Conservation (phyloP, 768 basidiomycete species). For the Cystofilobasidium ferigula region DNA sequence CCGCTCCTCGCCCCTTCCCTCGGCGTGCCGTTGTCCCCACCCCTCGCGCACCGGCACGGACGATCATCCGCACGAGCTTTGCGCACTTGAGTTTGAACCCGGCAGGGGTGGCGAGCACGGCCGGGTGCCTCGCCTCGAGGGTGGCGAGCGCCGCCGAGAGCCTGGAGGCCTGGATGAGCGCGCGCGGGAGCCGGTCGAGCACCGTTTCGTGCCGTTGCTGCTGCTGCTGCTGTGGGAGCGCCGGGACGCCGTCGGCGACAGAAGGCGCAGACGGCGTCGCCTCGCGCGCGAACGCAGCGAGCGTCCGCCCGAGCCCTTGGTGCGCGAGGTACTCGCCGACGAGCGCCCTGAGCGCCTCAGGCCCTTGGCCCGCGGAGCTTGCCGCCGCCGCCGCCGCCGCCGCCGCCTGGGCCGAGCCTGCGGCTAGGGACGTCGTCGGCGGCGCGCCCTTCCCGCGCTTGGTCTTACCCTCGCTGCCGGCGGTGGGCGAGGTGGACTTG, state of each 20-base stretch:
- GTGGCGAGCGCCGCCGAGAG: neutral
- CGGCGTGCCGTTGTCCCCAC: neutral
- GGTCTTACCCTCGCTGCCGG: too few relatives aligned
- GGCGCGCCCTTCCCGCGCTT: too few relatives aligned
- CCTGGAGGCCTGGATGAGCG: neutral
- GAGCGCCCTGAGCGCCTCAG: conserved; percentile 8
- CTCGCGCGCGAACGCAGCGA: neutral
- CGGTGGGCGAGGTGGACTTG: too few relatives aligned
- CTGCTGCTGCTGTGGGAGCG: too few relatives aligned
- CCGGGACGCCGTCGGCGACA: neutral
- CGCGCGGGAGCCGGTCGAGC: neutral
- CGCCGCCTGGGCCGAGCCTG: neutral
- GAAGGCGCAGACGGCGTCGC: neutral
- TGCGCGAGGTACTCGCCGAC: conserved; percentile 12
- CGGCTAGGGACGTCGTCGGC: too few relatives aligned
- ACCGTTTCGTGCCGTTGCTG: too few relatives aligned
- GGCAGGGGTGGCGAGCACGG: neutral
- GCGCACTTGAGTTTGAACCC: neutral
- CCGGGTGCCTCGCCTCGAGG: neutral
- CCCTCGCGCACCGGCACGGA: neutral
- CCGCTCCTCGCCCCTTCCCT: neutral
- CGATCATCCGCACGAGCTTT: neutral
- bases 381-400: neutral
- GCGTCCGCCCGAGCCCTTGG: conserved; percentile 2
- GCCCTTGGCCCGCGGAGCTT: neutral